These are phyloP conservation scores for Discostella stelligeroides DNA, from an alignment of 108 stramenopile species.

Conservation along the genomic window DNA sequence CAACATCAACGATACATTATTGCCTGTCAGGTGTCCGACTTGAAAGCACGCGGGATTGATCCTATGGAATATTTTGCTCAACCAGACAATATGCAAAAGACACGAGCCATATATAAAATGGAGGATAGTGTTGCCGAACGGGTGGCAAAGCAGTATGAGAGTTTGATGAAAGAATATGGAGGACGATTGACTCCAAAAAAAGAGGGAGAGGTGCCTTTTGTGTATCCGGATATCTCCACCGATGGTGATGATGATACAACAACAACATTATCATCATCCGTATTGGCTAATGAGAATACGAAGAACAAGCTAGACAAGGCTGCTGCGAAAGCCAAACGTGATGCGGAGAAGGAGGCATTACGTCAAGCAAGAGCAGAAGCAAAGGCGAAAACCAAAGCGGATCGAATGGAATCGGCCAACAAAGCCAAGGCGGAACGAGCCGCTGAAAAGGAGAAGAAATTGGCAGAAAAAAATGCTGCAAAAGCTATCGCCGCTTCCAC, in stretches of 20 bases:
- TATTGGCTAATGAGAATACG: too few relatives aligned
- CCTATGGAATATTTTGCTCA: constrained; percentile 67
- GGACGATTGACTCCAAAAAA: constrained; percentile 34
- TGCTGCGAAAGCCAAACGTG: constrained; percentile 20
- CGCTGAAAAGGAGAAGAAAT: constrained; percentile 31
- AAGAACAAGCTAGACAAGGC: background rate
- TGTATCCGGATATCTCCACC: background rate
- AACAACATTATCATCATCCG: too few relatives aligned
- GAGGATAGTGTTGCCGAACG: constrained; percentile 39
- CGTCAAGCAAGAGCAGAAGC: background rate
- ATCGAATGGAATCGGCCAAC: constrained; percentile 26
- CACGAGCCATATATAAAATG: constrained; percentile 49
- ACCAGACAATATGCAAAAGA: constrained; percentile 40
- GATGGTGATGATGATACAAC: constrained; percentile 4
- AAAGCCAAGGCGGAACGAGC: constrained; percentile 38
- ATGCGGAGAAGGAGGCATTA: constrained; percentile 11
- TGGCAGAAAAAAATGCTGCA: constrained; percentile 37
- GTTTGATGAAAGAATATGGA: constrained; percentile 39
- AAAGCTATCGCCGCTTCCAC: constrained; percentile 8
- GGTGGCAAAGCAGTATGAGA: constrained; percentile 46
- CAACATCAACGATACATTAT: constrained; percentile 66
- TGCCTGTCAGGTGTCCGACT: constrained; percentile 69
- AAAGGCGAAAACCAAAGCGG: constrained; percentile 20
- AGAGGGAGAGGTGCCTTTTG: constrained; percentile 50
- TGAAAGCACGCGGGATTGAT: constrained; percentile 71